These are phyloP conservation scores for Sporothrix schenckii DNA, from an alignment of 2,329 filamentous ascomycete genomes.

Conservation along the genomic window DNA sequence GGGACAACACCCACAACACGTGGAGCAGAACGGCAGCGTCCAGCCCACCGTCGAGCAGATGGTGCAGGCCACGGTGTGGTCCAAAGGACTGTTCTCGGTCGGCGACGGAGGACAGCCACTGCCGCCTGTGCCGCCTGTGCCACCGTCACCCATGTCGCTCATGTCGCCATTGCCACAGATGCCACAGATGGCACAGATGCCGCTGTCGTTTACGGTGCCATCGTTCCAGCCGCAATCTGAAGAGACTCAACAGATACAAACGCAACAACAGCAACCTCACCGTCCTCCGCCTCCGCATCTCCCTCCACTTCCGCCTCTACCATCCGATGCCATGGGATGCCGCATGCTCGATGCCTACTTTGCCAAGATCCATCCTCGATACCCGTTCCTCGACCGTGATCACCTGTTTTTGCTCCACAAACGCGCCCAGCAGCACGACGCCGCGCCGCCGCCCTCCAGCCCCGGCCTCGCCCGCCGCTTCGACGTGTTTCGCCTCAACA, in stretches of 20 bases:
- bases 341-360: slow-evolving; percentile 37
- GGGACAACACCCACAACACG: background rate
- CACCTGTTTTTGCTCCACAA: slow-evolving; percentile 51
- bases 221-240: background rate
- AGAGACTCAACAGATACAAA: background rate
- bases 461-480: slow-evolving; percentile 43
- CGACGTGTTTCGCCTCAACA: slow-evolving; percentile 54
- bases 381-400: slow-evolving; percentile 53
- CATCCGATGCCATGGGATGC: slow-evolving; percentile 18
- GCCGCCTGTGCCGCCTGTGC: background rate
- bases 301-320: background rate
- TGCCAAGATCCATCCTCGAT: slow-evolving; percentile 46
- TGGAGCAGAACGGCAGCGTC: background rate
- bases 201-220: background rate
- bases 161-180: too few species aligned
- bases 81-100: slow-evolving; percentile 47
- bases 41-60: slow-evolving; percentile 49
- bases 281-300: background rate
- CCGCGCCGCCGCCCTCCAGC: slow-evolving; percentile 33
- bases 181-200: too few species aligned
- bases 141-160: background rate
- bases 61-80: slow-evolving; percentile 50
- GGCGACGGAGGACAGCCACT: background rate
- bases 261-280: background rate
- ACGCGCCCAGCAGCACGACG: slow-evolving; percentile 42